A percentile compares a stretch with the other conserved stretches of the same genome.
These are phyloP conservation scores for Paralagenidium karlingii DNA, from an alignment of 352 stramenopile genomes.

Conservation along the genomic window DNA sequence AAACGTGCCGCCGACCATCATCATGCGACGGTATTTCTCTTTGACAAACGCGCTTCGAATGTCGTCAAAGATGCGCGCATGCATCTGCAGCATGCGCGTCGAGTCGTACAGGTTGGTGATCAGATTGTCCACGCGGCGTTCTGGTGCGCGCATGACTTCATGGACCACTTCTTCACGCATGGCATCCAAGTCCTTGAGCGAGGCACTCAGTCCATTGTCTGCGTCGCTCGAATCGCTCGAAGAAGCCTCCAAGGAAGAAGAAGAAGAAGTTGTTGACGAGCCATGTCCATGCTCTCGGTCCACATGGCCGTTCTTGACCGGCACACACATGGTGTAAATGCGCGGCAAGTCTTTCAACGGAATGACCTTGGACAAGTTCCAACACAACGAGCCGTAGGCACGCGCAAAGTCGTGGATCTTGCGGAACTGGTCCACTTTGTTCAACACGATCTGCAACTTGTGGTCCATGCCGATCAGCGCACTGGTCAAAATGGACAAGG, in stretches of 20 bases:
- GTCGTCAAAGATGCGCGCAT: slow-evolving; percentile 84
- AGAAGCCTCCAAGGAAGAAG: slow-evolving; percentile 5
- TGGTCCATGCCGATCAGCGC: slow-evolving; percentile 97
- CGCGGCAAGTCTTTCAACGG: slow-evolving; percentile 98
- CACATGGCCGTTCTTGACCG: slow-evolving; percentile 42
- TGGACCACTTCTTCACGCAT: slow-evolving; percentile 96
- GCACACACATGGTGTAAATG: slow-evolving; percentile 99
- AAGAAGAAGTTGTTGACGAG: too few relatives aligned
- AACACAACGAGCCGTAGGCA: slow-evolving; percentile 98
- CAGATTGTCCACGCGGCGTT: slow-evolving; percentile 98
- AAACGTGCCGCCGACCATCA: slow-evolving; percentile 43
- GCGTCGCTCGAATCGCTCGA: not conserved
- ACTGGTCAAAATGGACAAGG: slow-evolving; percentile 95
- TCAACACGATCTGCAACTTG: slow-evolving; percentile 99
- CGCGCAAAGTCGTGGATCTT: slow-evolving; percentile 99
- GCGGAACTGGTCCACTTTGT: slow-evolving; percentile 98
- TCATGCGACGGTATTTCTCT: slow-evolving; percentile 73
- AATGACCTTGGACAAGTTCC: slow-evolving; percentile 98
- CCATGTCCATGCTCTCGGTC: slow-evolving; percentile 43
- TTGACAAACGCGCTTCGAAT: slow-evolving; percentile 57
- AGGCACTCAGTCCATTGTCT: slow-evolving; percentile 16
- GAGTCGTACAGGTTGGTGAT: slow-evolving; percentile 97
- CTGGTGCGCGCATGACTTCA: slow-evolving; percentile 94
- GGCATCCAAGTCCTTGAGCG: slow-evolving; percentile 91
- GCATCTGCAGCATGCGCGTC: slow-evolving; percentile 90